These are phyloP conservation scores for Hymenotorrendiella dingleyae DNA, from an alignment of 2,329 filamentous ascomycete species.

Conservation along the genomic window DNA sequence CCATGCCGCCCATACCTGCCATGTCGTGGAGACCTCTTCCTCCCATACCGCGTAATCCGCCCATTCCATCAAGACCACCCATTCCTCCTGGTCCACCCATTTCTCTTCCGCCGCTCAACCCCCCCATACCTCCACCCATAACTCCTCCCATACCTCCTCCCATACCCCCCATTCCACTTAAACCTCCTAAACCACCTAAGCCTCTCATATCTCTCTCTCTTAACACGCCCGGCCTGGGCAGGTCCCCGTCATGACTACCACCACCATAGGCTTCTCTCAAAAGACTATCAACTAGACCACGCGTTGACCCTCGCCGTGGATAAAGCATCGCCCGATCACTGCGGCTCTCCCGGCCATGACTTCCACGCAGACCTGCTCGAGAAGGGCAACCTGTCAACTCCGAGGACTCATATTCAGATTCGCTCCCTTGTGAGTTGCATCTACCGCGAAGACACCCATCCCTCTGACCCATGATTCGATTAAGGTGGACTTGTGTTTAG, in stretches of 20 bases:
- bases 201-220: too few species aligned
- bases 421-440: background rate
- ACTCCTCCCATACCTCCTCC: background rate
- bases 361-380: background rate
- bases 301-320: slow-evolving; percentile 7
- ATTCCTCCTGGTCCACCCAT: background rate
- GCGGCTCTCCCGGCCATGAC: background rate
- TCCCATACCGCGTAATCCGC: background rate
- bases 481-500: too few species aligned
- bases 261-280: background rate
- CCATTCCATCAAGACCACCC: background rate
- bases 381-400: background rate
- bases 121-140: background rate
- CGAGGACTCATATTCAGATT: background rate
- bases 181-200: background rate
- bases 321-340: slow-evolving; percentile 7
- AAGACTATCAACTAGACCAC: slow-evolving; percentile 8
- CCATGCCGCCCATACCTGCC: background rate
- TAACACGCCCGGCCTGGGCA: too few species aligned
- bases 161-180: background rate
- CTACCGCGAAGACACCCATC: slow-evolving; percentile 1
- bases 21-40: background rate
- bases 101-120: background rate
- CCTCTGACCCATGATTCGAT: too few species aligned
- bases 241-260: background rate